Evolutionary conservation across 2,329 filamentous ascomycete species (phyloP).

Genomic region (Raffaelea deltoideospora): DNA sequence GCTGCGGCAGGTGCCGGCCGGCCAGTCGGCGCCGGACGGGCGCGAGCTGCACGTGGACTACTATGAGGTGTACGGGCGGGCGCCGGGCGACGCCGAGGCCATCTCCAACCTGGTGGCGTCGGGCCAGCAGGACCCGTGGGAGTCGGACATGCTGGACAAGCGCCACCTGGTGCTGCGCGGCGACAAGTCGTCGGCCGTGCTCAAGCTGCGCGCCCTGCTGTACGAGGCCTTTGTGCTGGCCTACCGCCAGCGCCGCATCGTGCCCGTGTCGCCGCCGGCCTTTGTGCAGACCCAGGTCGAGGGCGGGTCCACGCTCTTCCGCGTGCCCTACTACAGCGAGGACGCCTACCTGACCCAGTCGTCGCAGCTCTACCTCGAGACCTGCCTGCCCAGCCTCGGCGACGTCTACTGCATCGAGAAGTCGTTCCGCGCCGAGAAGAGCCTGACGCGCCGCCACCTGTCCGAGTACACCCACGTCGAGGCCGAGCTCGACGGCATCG

Average conservation of each 20-base stretch:
- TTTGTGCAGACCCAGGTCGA: slow-evolving; percentile 94
- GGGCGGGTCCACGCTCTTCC: slow-evolving; percentile 82
- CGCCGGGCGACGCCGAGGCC: slow-evolving; percentile 76
- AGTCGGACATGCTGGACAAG: slow-evolving; percentile 38
- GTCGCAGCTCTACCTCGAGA: slow-evolving; percentile 95
- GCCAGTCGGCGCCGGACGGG: slow-evolving; percentile 64
- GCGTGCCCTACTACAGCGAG: slow-evolving; percentile 49
- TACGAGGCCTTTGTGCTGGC: slow-evolving; percentile 66
- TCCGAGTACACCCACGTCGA: slow-evolving; percentile 94
- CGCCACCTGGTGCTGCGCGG: slow-evolving; percentile 76
- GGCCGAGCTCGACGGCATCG: slow-evolving; percentile 91
- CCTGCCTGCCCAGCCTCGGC: slow-evolving; percentile 74
- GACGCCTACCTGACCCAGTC: slow-evolving; percentile 91
- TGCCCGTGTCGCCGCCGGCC: slow-evolving; percentile 77
- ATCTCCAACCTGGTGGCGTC: slow-evolving; percentile 61
- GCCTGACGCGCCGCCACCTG: slow-evolving; percentile 80
- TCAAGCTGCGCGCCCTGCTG: slow-evolving; percentile 72
- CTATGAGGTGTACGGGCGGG: slow-evolving; percentile 54
- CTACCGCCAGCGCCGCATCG: slow-evolving; percentile 62
- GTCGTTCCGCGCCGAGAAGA: slow-evolving; percentile 97
- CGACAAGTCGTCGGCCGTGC: slow-evolving; percentile 68
- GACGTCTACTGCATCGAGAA: slow-evolving; percentile 98
- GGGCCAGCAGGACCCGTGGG: slow-evolving; percentile 46
- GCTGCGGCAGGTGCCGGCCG: slow-evolving; percentile 65
- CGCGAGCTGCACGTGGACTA: slow-evolving; percentile 86